phyloP scores from a whole-genome alignment of 257 asterid genomes.

The Fraxinus quadrangulata region DNA sequence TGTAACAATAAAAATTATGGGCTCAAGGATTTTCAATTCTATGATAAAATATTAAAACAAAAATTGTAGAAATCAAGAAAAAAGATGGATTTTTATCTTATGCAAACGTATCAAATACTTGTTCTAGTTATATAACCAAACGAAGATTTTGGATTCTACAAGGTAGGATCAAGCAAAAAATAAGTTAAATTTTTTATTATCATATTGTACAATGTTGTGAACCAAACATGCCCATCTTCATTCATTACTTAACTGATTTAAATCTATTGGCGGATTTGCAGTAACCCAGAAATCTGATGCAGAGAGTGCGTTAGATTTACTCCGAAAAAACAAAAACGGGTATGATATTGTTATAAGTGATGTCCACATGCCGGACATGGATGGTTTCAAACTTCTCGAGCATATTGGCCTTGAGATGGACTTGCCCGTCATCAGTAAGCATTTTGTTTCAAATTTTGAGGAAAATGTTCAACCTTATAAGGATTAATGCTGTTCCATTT shows the following conservation, averaged over 20 bases:
- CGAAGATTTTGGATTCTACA: neutral
- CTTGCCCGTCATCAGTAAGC: conserved; percentile 94
- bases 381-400: conserved; percentile 94
- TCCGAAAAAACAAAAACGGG: conserved; percentile 72
- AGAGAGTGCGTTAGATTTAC: conserved; percentile 65
- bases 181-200: neutral
- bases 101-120: conserved; percentile 8
- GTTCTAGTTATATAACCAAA: neutral
- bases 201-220: neutral
- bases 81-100: conserved; percentile 24
- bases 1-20: neutral
- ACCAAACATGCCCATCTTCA: neutral
- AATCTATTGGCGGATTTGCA: conserved; percentile 29
- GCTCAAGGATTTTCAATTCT: neutral
- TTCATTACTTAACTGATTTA: conserved; percentile 11
- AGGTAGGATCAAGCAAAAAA: neutral
- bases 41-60: neutral
- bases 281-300: conserved; percentile 75
- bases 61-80: conserved; percentile 13
- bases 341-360: conserved; percentile 88
- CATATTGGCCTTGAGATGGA: conserved; percentile 90
- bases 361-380: conserved; percentile 98
- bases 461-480: neutral
- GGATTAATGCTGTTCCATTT: neutral
- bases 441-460: neutral